phyloP scores from a whole-genome alignment of 495 filamentous ascomycete genomes.

The Lepidopterella palustris region DNA sequence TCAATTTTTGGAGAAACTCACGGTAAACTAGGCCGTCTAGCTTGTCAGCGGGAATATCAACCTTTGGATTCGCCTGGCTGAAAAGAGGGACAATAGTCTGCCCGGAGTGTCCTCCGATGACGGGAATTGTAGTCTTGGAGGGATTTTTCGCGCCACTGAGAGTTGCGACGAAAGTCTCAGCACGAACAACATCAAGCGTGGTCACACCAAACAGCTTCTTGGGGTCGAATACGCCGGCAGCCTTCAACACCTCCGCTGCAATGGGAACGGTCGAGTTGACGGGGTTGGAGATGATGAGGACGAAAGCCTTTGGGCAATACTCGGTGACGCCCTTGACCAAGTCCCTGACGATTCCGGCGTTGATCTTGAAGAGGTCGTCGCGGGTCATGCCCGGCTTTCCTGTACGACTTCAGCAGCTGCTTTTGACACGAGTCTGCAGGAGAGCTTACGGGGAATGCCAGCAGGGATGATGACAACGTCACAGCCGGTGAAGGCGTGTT shows the following conservation, averaged over 20 bases:
- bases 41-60: conserved; percentile 79
- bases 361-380: conserved; percentile 98
- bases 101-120: conserved; percentile 94
- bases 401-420: conserved; percentile 34
- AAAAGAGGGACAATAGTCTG: conserved; percentile 97
- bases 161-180: conserved; percentile 90
- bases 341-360: conserved; percentile 87
- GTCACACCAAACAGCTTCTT: conserved; percentile 96
- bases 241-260: conserved; percentile 91
- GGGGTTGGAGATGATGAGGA: conserved; percentile 96
- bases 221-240: conserved; percentile 84
- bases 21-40: conserved; percentile 81
- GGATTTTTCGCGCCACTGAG: conserved; percentile 77
- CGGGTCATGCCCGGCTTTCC: conserved; percentile 99
- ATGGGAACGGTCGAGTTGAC: conserved; percentile 99
- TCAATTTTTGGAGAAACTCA: conserved; percentile 35
- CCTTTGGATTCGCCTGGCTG: conserved; percentile 74
- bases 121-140: conserved; percentile 73
- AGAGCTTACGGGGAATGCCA: conserved; percentile 83
- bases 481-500: conserved; percentile 78
- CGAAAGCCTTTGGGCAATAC: conserved; percentile 79
- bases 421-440: background rate
- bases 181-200: conserved; percentile 94
- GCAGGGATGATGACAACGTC: conserved; percentile 96
- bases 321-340: conserved; percentile 60